phyloP scores from a whole-genome alignment of 441 rosid genomes.

The Aquilaria agallochum region DNA sequence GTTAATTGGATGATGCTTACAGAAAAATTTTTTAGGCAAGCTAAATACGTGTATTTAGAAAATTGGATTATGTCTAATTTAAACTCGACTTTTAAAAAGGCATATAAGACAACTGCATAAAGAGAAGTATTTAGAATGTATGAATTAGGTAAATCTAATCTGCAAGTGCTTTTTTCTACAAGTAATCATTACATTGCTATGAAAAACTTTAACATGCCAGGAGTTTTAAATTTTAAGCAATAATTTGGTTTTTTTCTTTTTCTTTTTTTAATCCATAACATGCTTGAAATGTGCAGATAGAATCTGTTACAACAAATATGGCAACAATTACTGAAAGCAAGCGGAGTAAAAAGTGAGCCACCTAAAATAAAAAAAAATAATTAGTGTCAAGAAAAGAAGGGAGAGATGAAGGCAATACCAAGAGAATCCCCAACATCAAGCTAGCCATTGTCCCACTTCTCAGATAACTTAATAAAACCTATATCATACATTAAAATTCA shows the following conservation, averaged over 20 bases:
- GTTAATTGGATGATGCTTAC: too few species aligned
- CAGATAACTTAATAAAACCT: conserved; percentile 65
- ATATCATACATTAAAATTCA: conserved; percentile 19
- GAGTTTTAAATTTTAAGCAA: conserved; percentile 7
- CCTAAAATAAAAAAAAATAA: conserved; percentile 4
- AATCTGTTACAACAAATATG: conserved; percentile 93
- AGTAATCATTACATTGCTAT: too few species aligned
- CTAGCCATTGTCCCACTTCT: conserved; percentile 46
- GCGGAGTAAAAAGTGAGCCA: conserved; percentile 6
- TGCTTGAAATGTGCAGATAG: conserved; percentile 96
- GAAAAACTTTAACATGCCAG: background rate
- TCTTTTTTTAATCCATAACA: conserved; percentile 7
- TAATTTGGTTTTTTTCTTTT: background rate
- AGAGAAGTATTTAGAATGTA: too few species aligned
- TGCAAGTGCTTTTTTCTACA: too few species aligned
- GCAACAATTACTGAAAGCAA: conserved; percentile 75
- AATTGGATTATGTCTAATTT: too few species aligned
- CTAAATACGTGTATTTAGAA: too few species aligned
- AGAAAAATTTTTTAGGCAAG: too few species aligned
- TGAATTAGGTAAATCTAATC: too few species aligned
- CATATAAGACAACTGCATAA: too few species aligned
- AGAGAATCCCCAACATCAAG: conserved; percentile 74
- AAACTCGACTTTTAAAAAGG: too few species aligned
- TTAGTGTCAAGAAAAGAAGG: conserved; percentile 4
- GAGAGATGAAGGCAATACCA: conserved; percentile 36